Percentiles rank a stretch among this genome's conserved stretches.
phyloP scores from a whole-genome alignment of 2,329 filamentous ascomycete species.

The Neonectria punicea region DNA sequence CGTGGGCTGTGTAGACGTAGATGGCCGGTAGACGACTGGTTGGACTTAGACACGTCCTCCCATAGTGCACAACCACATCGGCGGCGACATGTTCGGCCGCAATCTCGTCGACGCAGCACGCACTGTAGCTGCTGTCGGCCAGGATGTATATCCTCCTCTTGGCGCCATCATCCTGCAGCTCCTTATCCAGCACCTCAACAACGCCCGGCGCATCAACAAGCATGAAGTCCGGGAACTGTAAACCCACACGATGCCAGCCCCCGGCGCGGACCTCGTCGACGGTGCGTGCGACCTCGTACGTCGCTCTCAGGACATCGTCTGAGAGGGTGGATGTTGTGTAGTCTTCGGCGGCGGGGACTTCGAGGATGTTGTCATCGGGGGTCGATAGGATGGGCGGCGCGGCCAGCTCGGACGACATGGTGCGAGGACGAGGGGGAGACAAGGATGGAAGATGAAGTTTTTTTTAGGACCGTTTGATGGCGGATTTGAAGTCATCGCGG shows the following conservation, averaged over 20 bases:
- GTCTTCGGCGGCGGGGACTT: conserved; percentile 57
- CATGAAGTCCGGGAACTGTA: conserved; percentile 98
- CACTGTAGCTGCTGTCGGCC: conserved; percentile 95
- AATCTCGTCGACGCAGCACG: conserved; percentile 97
- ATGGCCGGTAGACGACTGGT: conserved; percentile 88
- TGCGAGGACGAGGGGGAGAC: conserved; percentile 12
- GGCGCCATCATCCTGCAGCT: conserved; percentile 39
- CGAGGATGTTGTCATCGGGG: conserved; percentile 68
- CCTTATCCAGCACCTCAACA: conserved; percentile 63
- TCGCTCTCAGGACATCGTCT: conserved; percentile 76
- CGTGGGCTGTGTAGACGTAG: conserved; percentile 85
- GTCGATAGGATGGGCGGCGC: conserved; percentile 71
- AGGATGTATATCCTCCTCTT: conserved; percentile 77
- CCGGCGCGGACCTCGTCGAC: conserved; percentile 77
- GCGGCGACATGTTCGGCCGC: conserved; percentile 93
- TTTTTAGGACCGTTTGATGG: conserved; percentile 18
- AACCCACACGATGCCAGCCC: conserved; percentile 79
- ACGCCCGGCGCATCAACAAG: conserved; percentile 85
- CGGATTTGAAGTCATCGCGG: conserved; percentile 37
- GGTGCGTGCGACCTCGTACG: conserved; percentile 89
- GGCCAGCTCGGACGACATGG: conserved; percentile 60
- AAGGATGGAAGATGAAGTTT: conserved; percentile 12
- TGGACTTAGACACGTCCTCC: conserved; percentile 89
- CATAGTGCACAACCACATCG: conserved; percentile 94
- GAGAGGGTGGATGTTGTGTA: conserved; percentile 48